Evolutionary conservation across 108 stramenopile genomes (phyloP), one percentile per base, ranked within the genome.

Genomic region (Fragilaria radians): DNA sequence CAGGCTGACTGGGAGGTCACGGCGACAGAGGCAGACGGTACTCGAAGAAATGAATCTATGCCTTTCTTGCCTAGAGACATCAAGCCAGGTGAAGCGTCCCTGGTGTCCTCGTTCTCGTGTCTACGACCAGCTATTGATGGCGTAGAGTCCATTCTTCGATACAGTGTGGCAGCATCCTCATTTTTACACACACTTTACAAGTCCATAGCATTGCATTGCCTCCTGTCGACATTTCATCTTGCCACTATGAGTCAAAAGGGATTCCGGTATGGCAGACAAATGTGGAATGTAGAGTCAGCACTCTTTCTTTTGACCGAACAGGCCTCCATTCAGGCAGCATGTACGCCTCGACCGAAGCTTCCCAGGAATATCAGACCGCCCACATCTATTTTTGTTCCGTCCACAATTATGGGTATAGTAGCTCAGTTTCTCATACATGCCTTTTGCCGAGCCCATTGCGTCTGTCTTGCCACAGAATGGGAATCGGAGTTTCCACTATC

Each of bases 71-170:
- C 5, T 11, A 7, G 14, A 42, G 36, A 42, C 14, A 78, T 84
- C 31, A 73, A 76, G 55, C 77, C 83, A 30, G 80, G 83, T 0
- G 84, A 85, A 61, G 81, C 78, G 14, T 85, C 75, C 21, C 70
- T 85, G 36, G 80, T 77, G 32, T 72, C 78, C 22, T 59, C 78
- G n/a, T 85, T 80, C 46, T 81, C 84, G 21, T 76, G 81, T 48
- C 62, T 85, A 0, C 70, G 78, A 24, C 80, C 80, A n/a, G 66
- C 67, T n/a, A 70, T 85, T 28, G 76, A 76, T 47, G 84, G 84
- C 1, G 68, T 79, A 17, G 84, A 85, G 52, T 63, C 67, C 23
- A 65, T 85, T 29, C 45, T 85, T 26, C 53, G 84, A 47, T 62
- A 62, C 25, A 80, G 84, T 2, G 58, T 85, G 28, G 78, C 84